Evolutionary conservation across 441 rosid genomes (phyloP).

Genomic region (Melastoma candidum): DNA sequence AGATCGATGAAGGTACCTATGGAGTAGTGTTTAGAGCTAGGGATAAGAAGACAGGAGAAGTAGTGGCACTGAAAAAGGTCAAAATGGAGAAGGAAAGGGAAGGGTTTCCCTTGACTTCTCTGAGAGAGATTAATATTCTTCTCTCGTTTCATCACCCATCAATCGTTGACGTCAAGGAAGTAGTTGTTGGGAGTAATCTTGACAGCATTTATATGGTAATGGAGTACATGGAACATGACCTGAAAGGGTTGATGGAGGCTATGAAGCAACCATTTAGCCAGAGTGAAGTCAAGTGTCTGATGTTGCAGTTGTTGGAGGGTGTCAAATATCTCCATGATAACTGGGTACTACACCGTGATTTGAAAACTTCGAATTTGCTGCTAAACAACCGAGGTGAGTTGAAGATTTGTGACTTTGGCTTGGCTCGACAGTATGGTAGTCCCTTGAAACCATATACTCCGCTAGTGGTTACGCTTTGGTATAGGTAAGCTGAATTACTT

Average conservation of each 20-base stretch:
- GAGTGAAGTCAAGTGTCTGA: constrained; percentile 97
- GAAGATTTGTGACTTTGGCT: constrained; percentile 96
- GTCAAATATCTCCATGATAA: constrained; percentile 95
- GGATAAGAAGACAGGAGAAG: constrained; percentile 88
- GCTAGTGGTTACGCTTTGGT: constrained; percentile 99
- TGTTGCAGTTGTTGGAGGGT: constrained; percentile 95
- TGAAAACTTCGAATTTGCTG: constrained; percentile 94
- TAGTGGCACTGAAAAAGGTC: constrained; percentile 97
- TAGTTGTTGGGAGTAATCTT: constrained; percentile 92
- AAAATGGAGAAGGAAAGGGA: constrained; percentile 99
- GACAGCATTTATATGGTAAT: constrained; percentile 99
- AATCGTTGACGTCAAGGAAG: constrained; percentile 97
- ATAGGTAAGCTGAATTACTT: constrained; percentile 53
- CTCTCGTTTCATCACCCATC: constrained; percentile 95
- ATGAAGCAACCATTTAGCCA: constrained; percentile 99
- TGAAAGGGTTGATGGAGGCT: constrained; percentile 92
- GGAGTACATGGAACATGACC: constrained; percentile 99
- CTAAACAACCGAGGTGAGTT: constrained; percentile 91
- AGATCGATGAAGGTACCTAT: constrained; percentile 98
- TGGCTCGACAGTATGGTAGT: constrained; percentile 98
- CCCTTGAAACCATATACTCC: constrained; percentile 96
- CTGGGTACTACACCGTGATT: constrained; percentile 98
- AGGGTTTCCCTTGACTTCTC: constrained; percentile 93
- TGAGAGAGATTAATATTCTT: constrained; percentile 93
- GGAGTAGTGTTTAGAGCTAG: constrained; percentile 97